Evolutionary conservation across 441 rosid species (phyloP), one percentile per base, ranked within the genome.

Genomic region (Eruca vesicaria): DNA sequence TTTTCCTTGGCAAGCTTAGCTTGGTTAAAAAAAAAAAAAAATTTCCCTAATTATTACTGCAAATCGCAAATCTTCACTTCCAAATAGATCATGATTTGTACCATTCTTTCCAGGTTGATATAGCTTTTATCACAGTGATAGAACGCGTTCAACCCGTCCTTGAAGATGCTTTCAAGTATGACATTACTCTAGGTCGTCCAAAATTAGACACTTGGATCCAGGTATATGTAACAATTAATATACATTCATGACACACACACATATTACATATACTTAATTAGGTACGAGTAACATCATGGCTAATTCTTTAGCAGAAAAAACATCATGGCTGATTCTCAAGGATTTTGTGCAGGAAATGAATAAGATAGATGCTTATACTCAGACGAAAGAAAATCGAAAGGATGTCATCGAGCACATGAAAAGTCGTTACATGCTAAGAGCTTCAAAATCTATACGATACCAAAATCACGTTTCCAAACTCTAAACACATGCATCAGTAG

Each of bases 1-100:
- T 93, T 80, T 85, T 93, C 79, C 92, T 93, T 0, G 92, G 93
- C 71, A 85, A 86, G 75, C 84, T 91, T 72, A 88, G 97, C 71
- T 81, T 87, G 84, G 93, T 88, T n/a, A n/a, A n/a, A n/a, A n/a
- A n/a, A n/a, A n/a, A n/a, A n/a, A 74, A 50, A 2, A 28, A 16
- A 48, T 50, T 50, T 50, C 55, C 50, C 4, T 16, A 50, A 50
- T 50, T 16, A 50, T 11, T 18, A 16, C 20, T 50, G 10, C 56
- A 16, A 18, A 50, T 16, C 23, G 56, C 56, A 50, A 16, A 38
- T 11, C 15, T 38, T 4, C 45, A 36, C 14, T 10, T 23, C 26
- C 26, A 23, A 23, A 23, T 23, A n/a, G 7, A 20, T 29, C 23
- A 16, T 50, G 8, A 16, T 18, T 50, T 0, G 3, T 23, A 12